These are phyloP conservation scores for Fusarium chuoi DNA, from an alignment of 2,329 filamentous ascomycete genomes.

Conservation along the genomic window DNA sequence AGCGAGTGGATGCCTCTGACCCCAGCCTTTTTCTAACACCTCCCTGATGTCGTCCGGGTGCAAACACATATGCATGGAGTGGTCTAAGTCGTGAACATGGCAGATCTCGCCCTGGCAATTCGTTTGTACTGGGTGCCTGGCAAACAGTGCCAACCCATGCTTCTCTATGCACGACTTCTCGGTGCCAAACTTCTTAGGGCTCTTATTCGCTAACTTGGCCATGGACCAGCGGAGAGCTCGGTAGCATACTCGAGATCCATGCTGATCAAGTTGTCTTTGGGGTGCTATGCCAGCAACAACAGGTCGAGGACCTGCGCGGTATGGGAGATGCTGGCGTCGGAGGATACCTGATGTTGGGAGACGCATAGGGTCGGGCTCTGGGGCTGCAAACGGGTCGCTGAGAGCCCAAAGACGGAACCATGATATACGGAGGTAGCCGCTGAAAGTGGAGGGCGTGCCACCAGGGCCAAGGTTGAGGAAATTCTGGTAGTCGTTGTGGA, in stretches of 20 bases:
- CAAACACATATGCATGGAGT: conserved; percentile 81
- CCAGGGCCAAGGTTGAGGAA: conserved; percentile 83
- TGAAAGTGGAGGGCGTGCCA: conserved; percentile 78
- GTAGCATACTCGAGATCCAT: conserved; percentile 64
- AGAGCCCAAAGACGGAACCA: conserved; percentile 78
- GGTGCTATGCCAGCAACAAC: conserved; percentile 80
- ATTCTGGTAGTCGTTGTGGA: conserved; percentile 78
- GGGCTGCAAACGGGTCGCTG: conserved; percentile 73
- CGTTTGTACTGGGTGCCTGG: conserved; percentile 70
- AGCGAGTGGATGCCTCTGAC: conserved; percentile 75
- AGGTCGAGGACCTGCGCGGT: conserved; percentile 72
- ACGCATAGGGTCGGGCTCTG: conserved; percentile 60
- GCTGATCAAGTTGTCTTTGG: conserved; percentile 80
- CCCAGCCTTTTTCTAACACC: conserved; percentile 81
- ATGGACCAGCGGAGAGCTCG: conserved; percentile 64
- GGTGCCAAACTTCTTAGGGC: conserved; percentile 63
- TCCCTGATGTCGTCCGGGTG: conserved; percentile 81
- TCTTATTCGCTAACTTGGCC: conserved; percentile 58
- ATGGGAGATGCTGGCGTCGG: conserved; percentile 61
- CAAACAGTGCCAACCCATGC: conserved; percentile 81
- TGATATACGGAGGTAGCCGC: conserved; percentile 78
- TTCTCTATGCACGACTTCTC: conserved; percentile 84
- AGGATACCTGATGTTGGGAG: conserved; percentile 70
- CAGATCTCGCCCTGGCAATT: conserved; percentile 84
- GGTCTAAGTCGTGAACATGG: conserved; percentile 81